Evolutionary conservation across 441 rosid genomes (phyloP).

Genomic region (Jatropha podagrica): DNA sequence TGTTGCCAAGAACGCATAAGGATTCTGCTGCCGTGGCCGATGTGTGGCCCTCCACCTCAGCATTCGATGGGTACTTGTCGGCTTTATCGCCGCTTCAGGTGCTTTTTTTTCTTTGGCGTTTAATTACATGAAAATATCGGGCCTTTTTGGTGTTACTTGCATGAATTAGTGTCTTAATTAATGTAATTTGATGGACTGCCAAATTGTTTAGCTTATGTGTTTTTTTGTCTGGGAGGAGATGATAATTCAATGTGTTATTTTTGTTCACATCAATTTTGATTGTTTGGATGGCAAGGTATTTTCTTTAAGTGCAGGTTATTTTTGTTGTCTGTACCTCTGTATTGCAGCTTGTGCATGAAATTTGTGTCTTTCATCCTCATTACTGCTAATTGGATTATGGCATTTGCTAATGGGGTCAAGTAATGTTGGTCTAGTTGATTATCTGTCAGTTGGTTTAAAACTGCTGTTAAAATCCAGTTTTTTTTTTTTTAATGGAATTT

Average conservation of each 20-base stretch:
- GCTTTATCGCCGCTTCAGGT: constrained; percentile 98
- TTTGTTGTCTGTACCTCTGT: background rate
- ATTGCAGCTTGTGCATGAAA: background rate
- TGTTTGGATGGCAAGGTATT: background rate
- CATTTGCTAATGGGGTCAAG: background rate
- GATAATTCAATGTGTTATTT: background rate
- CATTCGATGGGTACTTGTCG: constrained; percentile 91
- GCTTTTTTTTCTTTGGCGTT: background rate
- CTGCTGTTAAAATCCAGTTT: background rate
- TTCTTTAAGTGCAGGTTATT: background rate
- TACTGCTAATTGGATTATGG: background rate
- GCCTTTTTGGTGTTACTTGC: background rate
- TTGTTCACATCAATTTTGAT: background rate
- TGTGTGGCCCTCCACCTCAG: constrained; percentile 99
- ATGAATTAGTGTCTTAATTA: background rate
- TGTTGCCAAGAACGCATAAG: constrained; percentile 87
- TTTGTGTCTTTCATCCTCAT: background rate
- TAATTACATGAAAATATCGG: constrained; percentile 16
- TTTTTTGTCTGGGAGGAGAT: background rate
- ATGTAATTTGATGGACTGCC: background rate
- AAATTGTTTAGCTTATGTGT: background rate
- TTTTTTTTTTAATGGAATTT: background rate
- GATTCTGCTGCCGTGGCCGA: constrained; percentile 95
- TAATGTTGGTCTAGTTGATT: background rate
- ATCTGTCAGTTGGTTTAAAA: background rate